Conservation (phyloP, 306 rosid species). For the Sphenostylis stenocarpa region DNA sequence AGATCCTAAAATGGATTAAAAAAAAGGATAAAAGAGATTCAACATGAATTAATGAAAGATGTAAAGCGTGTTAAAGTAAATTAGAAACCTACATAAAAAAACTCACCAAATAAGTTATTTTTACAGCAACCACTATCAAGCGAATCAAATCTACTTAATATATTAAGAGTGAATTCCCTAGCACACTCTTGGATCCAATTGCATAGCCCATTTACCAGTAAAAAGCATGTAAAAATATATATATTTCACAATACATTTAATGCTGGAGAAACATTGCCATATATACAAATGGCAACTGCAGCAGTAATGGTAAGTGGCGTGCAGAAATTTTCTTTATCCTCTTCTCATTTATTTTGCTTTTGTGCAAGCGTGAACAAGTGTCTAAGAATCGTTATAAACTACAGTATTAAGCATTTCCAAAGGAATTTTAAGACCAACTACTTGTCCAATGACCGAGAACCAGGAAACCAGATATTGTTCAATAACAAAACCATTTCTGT, state of each 20-base stretch:
- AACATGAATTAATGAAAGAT: no score
- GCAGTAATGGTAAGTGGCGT: background rate
- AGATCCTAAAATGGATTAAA: background rate
- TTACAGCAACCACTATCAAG: no score
- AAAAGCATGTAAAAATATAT: background rate
- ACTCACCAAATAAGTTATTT: no score
- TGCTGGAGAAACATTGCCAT: background rate
- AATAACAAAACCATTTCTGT: conserved; percentile 34
- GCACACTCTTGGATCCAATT: background rate
- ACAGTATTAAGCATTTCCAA: conserved; percentile 43
- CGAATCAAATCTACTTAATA: no score
- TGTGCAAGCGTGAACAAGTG: background rate
- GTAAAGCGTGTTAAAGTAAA: background rate
- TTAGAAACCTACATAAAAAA: background rate
- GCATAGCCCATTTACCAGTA: background rate
- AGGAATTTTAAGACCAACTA: conserved; percentile 69
- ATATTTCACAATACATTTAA: background rate
- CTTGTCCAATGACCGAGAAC: conserved; percentile 89
- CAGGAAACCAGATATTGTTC: conserved; percentile 67
- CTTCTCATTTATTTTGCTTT: background rate
- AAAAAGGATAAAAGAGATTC: background rate
- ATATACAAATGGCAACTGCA: background rate
- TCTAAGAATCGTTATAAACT: conserved; percentile 13
- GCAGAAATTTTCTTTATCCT: background rate
- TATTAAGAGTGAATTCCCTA: no score